Evolutionary conservation across 257 asterid genomes (phyloP).

Genomic region (Ballota nigra): DNA sequence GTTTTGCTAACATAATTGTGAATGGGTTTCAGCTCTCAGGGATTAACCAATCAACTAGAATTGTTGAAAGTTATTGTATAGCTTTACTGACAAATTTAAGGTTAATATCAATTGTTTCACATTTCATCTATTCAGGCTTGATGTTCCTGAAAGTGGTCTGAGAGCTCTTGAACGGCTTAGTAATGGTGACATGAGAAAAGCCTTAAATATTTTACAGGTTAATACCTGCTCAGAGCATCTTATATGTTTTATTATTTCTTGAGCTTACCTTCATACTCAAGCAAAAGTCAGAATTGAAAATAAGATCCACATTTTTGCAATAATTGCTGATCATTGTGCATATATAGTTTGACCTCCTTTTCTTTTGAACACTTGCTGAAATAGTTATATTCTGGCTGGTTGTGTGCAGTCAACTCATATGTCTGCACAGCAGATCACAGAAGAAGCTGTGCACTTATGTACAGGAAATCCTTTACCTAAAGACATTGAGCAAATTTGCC

Average conservation of each 20-base stretch:
- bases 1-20: slow-evolving; percentile 17
- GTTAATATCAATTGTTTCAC: slow-evolving; percentile 16
- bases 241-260: slow-evolving; percentile 12
- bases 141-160: slow-evolving; percentile 82
- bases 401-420: slow-evolving; percentile 91
- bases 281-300: neutral
- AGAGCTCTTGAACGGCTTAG: slow-evolving; percentile 90
- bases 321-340: neutral
- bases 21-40: slow-evolving; percentile 6
- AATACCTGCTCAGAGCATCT: slow-evolving; percentile 21
- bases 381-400: slow-evolving; percentile 15
- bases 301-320: neutral
- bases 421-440: slow-evolving; percentile 92
- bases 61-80: neutral
- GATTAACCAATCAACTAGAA: slow-evolving; percentile 1
- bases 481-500: slow-evolving; percentile 83
- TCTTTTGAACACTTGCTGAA: slow-evolving; percentile 19
- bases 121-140: slow-evolving; percentile 56
- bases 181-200: slow-evolving; percentile 97
- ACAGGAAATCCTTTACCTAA: slow-evolving; percentile 97
- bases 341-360: neutral
- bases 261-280: slow-evolving; percentile 5
- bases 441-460: slow-evolving; percentile 93
- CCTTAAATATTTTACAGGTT: slow-evolving; percentile 95
- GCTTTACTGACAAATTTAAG: neutral